Conservation (phyloP, 2,329 filamentous ascomycete genomes). For the Xylaria sp. region DNA sequence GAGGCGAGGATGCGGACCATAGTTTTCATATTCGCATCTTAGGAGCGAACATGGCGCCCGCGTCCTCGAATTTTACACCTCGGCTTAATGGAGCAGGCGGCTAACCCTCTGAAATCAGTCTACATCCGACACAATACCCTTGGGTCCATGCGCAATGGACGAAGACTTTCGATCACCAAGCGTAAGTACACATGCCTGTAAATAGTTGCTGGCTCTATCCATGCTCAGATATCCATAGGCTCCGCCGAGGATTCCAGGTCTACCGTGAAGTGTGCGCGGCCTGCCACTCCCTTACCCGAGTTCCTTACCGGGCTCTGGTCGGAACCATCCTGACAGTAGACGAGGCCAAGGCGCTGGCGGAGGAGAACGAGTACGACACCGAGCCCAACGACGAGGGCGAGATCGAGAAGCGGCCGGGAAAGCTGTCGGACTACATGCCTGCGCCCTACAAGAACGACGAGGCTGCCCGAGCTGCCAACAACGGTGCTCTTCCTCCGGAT, state of each 20-base stretch:
- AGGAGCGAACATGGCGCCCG: slow-evolving; percentile 23
- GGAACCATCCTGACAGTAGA: slow-evolving; percentile 93
- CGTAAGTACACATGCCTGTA: slow-evolving; percentile 63
- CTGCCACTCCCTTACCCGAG: slow-evolving; percentile 93
- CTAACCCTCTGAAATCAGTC: slow-evolving; percentile 55
- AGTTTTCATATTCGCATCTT: background rate
- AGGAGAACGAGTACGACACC: slow-evolving; percentile 97
- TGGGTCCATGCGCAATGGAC: slow-evolving; percentile 92
- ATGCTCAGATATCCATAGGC: slow-evolving; percentile 65
- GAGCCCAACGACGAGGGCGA: slow-evolving; percentile 98
- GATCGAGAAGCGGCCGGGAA: slow-evolving; percentile 97
- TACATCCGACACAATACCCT: slow-evolving; percentile 89
- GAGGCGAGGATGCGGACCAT: background rate
- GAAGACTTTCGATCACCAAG: slow-evolving; percentile 96
- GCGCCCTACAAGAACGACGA: slow-evolving; percentile 98
- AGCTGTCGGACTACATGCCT: slow-evolving; percentile 96
- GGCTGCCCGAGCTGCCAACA: slow-evolving; percentile 96
- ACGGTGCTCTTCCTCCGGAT: slow-evolving; percentile 95
- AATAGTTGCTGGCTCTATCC: background rate
- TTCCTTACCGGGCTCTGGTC: slow-evolving; percentile 91
- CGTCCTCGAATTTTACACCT: slow-evolving; percentile 7
- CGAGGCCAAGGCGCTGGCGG: slow-evolving; percentile 94
- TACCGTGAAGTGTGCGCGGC: slow-evolving; percentile 98
- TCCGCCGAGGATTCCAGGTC: slow-evolving; percentile 98
- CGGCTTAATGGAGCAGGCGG: slow-evolving; percentile 9